phyloP scores from a whole-genome alignment of 2,329 filamentous ascomycete species.

The Pseudonectria foliicola region DNA sequence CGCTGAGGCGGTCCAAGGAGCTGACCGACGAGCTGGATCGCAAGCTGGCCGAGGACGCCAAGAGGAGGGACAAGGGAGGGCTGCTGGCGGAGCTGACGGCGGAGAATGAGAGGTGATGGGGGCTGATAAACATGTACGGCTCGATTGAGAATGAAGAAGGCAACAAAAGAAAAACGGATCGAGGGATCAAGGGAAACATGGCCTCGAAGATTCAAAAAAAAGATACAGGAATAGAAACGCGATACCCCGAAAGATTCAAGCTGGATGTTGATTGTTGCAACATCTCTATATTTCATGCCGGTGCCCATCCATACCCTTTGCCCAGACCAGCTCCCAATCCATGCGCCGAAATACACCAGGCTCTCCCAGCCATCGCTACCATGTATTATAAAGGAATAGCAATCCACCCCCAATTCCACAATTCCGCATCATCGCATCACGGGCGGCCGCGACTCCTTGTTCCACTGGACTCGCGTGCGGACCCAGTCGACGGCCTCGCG shows the following conservation, averaged over 20 bases:
- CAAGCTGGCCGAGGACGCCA: slow-evolving; percentile 69
- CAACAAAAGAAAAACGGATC: slow-evolving; percentile 6
- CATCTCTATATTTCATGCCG: too few relatives aligned
- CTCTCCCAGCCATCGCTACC: neutral
- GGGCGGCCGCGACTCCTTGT: slow-evolving; percentile 85
- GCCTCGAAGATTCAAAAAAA: slow-evolving; percentile 12
- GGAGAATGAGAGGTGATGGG: slow-evolving; percentile 73
- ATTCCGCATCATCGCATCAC: slow-evolving; percentile 67
- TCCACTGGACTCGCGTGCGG: slow-evolving; percentile 86
- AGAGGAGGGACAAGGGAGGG: slow-evolving; percentile 70
- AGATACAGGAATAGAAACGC: slow-evolving; percentile 18
- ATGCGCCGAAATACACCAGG: slow-evolving; percentile 1
- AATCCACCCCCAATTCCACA: neutral
- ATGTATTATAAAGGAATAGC: neutral
- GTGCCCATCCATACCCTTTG: too few relatives aligned
- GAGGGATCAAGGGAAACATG: slow-evolving; percentile 8
- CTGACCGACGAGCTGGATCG: slow-evolving; percentile 67
- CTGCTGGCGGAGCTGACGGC: slow-evolving; percentile 70
- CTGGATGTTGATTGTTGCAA: slow-evolving; percentile 1
- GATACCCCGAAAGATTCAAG: slow-evolving; percentile 20
- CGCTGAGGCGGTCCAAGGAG: slow-evolving; percentile 72
- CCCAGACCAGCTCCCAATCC: slow-evolving; percentile 10
- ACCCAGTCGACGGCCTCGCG: slow-evolving; percentile 97
- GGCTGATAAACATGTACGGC: too few relatives aligned
- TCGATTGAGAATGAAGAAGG: too few relatives aligned